Percentiles rank a stretch among this genome's conserved stretches.
phyloP scores from a whole-genome alignment of 1,284 basidiomycete genomes.

The Serendipita sp. region DNA sequence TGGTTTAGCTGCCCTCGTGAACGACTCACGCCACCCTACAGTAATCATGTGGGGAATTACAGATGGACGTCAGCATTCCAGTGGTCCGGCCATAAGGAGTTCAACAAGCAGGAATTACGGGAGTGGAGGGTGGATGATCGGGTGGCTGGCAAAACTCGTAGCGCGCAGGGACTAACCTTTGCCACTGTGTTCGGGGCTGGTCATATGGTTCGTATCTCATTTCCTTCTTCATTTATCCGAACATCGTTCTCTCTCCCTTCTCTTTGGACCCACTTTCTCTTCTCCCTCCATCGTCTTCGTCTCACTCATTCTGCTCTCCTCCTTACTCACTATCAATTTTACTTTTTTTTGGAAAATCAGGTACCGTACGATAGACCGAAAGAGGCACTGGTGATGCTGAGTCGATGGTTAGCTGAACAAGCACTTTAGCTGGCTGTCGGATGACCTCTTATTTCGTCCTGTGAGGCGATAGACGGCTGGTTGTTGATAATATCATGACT shows the following conservation, averaged over 20 bases:
- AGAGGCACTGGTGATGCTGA: constrained; percentile 24
- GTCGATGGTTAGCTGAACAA: constrained; percentile 21
- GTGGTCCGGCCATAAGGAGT: constrained; percentile 45
- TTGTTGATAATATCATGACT: too few species aligned
- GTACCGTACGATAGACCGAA: constrained; percentile 28
- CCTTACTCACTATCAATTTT: neutral
- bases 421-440: neutral
- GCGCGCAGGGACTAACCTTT: constrained; percentile 45
- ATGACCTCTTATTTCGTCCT: neutral
- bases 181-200: constrained; percentile 45
- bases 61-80: constrained; percentile 45
- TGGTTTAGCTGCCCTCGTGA: constrained; percentile 35
- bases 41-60: constrained; percentile 41
- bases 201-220: constrained; percentile 35
- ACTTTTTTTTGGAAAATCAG: constrained; percentile 12
- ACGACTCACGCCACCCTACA: neutral
- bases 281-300: neutral
- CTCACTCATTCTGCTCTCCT: neutral
- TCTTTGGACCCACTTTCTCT: neutral
- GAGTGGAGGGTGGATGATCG: constrained; percentile 31
- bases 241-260: constrained; percentile 8
- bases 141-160: constrained; percentile 39
- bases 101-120: constrained; percentile 40
- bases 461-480: too few species aligned
- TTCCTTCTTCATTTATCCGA: too few species aligned